These are phyloP conservation scores for Nemania serpens DNA, from an alignment of 2,329 filamentous ascomycete species.

Conservation along the genomic window DNA sequence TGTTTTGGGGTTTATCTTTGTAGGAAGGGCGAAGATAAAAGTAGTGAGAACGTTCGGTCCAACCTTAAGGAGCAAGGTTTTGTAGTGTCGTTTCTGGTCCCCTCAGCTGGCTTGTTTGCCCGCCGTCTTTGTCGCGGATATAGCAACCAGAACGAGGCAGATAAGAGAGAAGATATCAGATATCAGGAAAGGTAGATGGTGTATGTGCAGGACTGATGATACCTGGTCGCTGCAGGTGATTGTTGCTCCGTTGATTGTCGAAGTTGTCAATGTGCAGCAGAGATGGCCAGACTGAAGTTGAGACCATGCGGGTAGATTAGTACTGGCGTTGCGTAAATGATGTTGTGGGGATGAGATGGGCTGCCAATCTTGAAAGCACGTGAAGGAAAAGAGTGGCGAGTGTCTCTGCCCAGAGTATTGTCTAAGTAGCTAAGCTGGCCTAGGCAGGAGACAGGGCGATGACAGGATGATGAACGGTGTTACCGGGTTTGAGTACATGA, in stretches of 20 bases:
- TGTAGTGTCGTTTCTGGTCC: neutral
- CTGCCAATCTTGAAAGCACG: neutral
- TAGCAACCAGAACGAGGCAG: neutral
- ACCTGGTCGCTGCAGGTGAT: neutral
- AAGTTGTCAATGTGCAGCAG: constrained; percentile 15
- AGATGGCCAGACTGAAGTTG: constrained; percentile 22
- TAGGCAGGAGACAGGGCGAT: constrained; percentile 17
- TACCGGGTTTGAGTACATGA: neutral
- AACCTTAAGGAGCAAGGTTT: constrained; percentile 9
- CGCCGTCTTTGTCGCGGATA: neutral
- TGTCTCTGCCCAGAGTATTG: constrained; percentile 1
- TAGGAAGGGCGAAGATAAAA: constrained; percentile 6
- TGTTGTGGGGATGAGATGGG: constrained; percentile 19
- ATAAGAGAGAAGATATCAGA: neutral
- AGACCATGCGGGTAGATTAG: constrained; percentile 11
- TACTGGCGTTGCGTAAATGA: constrained; percentile 22
- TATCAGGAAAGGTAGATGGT: neutral
- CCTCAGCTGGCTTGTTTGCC: neutral
- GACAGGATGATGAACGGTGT: constrained; percentile 12
- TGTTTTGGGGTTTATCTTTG: constrained; percentile 4
- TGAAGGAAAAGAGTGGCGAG: neutral
- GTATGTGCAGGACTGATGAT: neutral
- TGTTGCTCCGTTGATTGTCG: neutral
- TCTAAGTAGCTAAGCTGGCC: neutral
- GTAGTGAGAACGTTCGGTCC: neutral